Evolutionary conservation across 345 rosid genomes (phyloP).

Genomic region (Reutealis trisperma): DNA sequence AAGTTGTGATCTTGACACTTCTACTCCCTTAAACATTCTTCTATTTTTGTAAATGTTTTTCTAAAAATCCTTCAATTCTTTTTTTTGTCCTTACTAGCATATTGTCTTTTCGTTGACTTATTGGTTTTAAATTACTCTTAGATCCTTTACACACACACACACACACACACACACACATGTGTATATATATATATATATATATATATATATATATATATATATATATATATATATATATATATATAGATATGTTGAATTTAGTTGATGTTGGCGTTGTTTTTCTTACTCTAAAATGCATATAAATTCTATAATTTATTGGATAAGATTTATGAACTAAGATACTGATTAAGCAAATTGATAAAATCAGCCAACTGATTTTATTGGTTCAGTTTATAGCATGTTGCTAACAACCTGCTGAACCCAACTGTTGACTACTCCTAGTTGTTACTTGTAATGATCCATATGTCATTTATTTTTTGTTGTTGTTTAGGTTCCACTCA

Average conservation of each 20-base stretch:
- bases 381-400: not conserved
- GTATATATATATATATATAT: too few relatives aligned
- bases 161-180: too few relatives aligned
- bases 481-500: slow-evolving; percentile 59
- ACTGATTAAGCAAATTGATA: not conserved
- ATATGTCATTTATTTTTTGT: not conserved
- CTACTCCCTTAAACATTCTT: not conserved
- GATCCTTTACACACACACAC: too few relatives aligned
- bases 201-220: too few relatives aligned
- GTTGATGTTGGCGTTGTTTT: too few relatives aligned
- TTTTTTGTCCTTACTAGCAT: not conserved
- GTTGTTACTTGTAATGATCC: not conserved
- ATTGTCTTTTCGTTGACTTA: not conserved
- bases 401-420: not conserved
- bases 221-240: too few relatives aligned
- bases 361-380: not conserved
- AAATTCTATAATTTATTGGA: too few relatives aligned
- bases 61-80: not conserved
- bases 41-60: not conserved
- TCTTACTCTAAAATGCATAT: too few relatives aligned
- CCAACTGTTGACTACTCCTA: not conserved
- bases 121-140: not conserved
- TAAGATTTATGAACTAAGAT: not conserved
- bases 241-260: too few relatives aligned
- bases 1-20: not conserved